These are phyloP conservation scores for Blumeriella jaapii DNA, from an alignment of 2,329 filamentous ascomycete genomes.

Conservation along the genomic window DNA sequence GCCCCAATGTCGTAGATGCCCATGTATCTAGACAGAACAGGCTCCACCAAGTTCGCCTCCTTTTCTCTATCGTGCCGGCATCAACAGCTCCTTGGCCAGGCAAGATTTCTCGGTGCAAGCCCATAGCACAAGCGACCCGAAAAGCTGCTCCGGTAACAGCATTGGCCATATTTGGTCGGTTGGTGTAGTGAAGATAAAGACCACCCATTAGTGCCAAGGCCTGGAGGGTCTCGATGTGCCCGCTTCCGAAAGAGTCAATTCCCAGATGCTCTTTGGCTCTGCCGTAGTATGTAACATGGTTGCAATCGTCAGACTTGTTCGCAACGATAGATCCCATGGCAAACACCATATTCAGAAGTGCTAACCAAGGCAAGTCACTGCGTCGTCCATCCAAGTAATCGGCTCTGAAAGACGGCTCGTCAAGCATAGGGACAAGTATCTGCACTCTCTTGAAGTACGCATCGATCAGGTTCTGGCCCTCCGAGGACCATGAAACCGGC, in stretches of 20 bases:
- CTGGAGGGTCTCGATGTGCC: slow-evolving; percentile 63
- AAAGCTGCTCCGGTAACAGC: slow-evolving; percentile 59
- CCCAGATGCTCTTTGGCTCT: slow-evolving; percentile 54
- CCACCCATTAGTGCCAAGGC: slow-evolving; percentile 61
- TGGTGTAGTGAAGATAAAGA: slow-evolving; percentile 69
- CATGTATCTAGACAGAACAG: slow-evolving; percentile 65
- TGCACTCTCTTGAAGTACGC: slow-evolving; percentile 68
- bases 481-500: slow-evolving; percentile 44
- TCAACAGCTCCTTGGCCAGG: slow-evolving; percentile 19
- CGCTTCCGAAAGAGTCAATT: slow-evolving; percentile 56
- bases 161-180: slow-evolving; percentile 66
- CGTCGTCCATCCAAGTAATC: slow-evolving; percentile 51
- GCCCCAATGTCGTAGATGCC: slow-evolving; percentile 59
- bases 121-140: slow-evolving; percentile 63
- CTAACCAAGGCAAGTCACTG: slow-evolving; percentile 58
- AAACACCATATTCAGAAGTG: slow-evolving; percentile 64
- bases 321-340: slow-evolving; percentile 63
- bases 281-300: slow-evolving; percentile 59
- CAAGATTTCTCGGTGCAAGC: slow-evolving; percentile 53
- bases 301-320: slow-evolving; percentile 47
- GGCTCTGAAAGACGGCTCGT: slow-evolving; percentile 58
- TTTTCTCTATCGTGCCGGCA: slow-evolving; percentile 42
- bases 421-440: slow-evolving; percentile 60
- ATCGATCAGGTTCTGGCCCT: slow-evolving; percentile 58
- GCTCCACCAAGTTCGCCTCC: slow-evolving; percentile 63